Evolutionary conservation across 768 basidiomycete species (phyloP).

Genomic region (Flagelloscypha sp.): DNA sequence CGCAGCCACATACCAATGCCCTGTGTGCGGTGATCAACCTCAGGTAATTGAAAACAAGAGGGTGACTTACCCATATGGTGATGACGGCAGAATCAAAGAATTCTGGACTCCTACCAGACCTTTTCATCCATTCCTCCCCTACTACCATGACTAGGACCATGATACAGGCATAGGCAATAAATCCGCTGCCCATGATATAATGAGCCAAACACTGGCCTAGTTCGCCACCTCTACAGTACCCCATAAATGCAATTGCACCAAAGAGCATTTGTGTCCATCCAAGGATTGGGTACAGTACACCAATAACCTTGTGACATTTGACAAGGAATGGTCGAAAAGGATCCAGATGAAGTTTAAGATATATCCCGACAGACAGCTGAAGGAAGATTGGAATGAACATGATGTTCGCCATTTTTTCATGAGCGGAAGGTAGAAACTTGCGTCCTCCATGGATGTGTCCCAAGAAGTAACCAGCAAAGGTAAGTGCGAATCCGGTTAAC

Average conservation of each 20-base stretch:
- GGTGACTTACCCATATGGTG: slow-evolving; percentile 38
- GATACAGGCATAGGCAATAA: slow-evolving; percentile 79
- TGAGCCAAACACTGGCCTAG: slow-evolving; percentile 85
- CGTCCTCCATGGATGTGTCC: slow-evolving; percentile 86
- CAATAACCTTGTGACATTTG: slow-evolving; percentile 64
- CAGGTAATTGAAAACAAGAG: background rate
- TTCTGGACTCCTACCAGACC: slow-evolving; percentile 68
- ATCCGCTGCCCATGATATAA: slow-evolving; percentile 86
- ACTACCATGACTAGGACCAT: slow-evolving; percentile 71
- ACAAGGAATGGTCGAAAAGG: slow-evolving; percentile 74
- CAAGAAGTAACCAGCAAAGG: slow-evolving; percentile 65
- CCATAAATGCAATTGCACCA: slow-evolving; percentile 64
- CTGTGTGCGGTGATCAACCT: slow-evolving; percentile 19
- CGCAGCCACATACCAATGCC: slow-evolving; percentile 42
- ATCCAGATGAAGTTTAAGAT: slow-evolving; percentile 87
- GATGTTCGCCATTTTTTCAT: slow-evolving; percentile 62
- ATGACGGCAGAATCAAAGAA: slow-evolving; percentile 75
- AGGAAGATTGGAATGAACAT: slow-evolving; percentile 50
- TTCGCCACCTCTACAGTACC: slow-evolving; percentile 72
- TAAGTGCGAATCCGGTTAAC: slow-evolving; percentile 62
- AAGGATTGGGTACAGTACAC: slow-evolving; percentile 74
- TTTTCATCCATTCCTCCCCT: slow-evolving; percentile 71
- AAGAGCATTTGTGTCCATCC: slow-evolving; percentile 90
- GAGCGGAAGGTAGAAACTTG: slow-evolving; percentile 63
- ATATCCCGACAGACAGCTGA: slow-evolving; percentile 72